These are phyloP conservation scores for Sporothrix protearum DNA, from an alignment of 2,329 filamentous ascomycete genomes.

Conservation along the genomic window DNA sequence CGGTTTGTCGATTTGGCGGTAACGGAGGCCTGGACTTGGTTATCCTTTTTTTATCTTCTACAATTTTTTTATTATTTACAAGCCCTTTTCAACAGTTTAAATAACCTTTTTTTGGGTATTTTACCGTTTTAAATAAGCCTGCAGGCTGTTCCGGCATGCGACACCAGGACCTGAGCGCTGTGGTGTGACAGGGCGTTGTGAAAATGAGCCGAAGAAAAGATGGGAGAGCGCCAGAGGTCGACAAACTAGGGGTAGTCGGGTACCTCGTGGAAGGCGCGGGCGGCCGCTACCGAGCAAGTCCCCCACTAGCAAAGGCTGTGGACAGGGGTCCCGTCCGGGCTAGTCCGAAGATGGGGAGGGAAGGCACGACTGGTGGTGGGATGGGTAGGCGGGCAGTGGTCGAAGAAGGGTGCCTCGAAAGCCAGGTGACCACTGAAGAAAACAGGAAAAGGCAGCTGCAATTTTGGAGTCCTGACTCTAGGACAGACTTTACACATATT, in stretches of 20 bases:
- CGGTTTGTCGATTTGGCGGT: background rate
- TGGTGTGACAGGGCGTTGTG: background rate
- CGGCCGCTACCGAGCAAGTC: background rate
- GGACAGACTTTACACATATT: background rate
- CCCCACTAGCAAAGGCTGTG: constrained; percentile 9
- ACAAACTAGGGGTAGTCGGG: background rate
- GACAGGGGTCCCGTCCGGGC: background rate
- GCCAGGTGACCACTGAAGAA: constrained; percentile 2
- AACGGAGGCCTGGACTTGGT: background rate
- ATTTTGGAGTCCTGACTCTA: background rate
- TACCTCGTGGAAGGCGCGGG: background rate
- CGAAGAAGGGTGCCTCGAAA: background rate
- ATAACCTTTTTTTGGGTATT: too few species aligned
- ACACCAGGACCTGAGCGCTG: background rate
- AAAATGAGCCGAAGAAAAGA: background rate
- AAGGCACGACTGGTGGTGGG: background rate
- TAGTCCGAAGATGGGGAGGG: constrained; percentile 4
- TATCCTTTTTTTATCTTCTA: too few species aligned
- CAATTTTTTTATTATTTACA: too few species aligned
- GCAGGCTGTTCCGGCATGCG: background rate
- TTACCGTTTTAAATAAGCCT: too few species aligned
- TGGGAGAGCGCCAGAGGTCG: background rate
- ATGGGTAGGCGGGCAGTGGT: background rate
- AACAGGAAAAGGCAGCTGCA: background rate
- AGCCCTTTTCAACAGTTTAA: too few species aligned